Evolutionary conservation across 2,329 filamentous ascomycete genomes (phyloP).

Genomic region (Huntiella decipiens): DNA sequence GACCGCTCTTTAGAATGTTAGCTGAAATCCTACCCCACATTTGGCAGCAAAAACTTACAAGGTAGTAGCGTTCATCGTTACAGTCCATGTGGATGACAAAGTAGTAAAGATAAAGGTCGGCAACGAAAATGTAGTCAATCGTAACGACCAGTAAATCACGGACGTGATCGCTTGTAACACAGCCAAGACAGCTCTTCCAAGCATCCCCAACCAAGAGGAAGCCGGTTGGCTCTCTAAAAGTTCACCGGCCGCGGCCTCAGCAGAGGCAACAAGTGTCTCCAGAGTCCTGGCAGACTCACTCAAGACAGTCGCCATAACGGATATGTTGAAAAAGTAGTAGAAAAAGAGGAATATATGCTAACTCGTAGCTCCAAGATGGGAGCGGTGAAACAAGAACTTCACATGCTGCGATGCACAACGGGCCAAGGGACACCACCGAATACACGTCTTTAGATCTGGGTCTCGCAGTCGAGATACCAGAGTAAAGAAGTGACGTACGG

Average conservation of each 20-base stretch:
- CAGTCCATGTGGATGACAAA: slow-evolving; percentile 81
- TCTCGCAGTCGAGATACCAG: no score
- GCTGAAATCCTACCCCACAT: not conserved
- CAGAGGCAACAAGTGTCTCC: slow-evolving; percentile 5
- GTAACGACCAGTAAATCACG: slow-evolving; percentile 59
- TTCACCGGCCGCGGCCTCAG: slow-evolving; percentile 5
- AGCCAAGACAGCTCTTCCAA: slow-evolving; percentile 35
- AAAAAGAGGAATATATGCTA: slow-evolving; percentile 3
- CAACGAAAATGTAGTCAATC: slow-evolving; percentile 70
- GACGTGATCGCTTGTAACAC: slow-evolving; percentile 36
- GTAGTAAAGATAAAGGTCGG: slow-evolving; percentile 78
- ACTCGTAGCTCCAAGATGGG: slow-evolving; percentile 8
- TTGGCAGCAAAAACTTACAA: slow-evolving; percentile 38
- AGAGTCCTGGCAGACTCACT: not conserved
- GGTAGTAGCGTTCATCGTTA: slow-evolving; percentile 97
- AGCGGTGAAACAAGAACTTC: slow-evolving; percentile 7
- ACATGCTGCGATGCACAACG: slow-evolving; percentile 7
- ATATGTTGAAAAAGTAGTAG: not conserved
- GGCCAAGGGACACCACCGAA: slow-evolving; percentile 1
- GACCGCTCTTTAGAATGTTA: slow-evolving; percentile 37
- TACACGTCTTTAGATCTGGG: no score
- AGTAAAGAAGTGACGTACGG: slow-evolving; percentile 1
- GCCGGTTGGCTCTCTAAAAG: slow-evolving; percentile 14
- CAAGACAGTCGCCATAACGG: not conserved
- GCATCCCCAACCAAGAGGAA: slow-evolving; percentile 37